These are phyloP conservation scores for Lepiota venenata DNA, from an alignment of 768 basidiomycete genomes.

Conservation along the genomic window DNA sequence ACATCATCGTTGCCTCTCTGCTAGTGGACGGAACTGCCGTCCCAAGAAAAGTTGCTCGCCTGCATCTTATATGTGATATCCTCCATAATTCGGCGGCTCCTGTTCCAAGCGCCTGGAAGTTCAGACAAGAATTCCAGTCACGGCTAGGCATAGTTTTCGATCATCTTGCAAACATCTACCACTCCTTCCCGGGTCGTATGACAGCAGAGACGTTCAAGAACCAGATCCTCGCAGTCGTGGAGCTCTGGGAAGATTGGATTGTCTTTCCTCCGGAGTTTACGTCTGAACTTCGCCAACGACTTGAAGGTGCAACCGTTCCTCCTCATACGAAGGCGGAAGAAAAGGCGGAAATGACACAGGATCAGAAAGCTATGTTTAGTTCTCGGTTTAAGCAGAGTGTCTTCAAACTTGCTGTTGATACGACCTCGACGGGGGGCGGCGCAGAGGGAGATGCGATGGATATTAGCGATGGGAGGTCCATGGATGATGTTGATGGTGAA, in stretches of 20 bases:
- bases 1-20: conserved; percentile 87
- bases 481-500: conserved; percentile 50
- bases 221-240: conserved; percentile 84
- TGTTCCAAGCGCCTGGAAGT: conserved; percentile 96
- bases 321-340: conserved; percentile 26
- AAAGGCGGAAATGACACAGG: conserved; percentile 15
- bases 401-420: conserved; percentile 64
- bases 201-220: conserved; percentile 96
- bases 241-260: conserved; percentile 99
- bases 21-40: conserved; percentile 91
- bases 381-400: conserved; percentile 77
- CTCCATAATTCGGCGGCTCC: conserved; percentile 95
- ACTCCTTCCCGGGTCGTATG: conserved; percentile 93
- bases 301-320: conserved; percentile 57
- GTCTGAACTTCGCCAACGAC: conserved; percentile 60
- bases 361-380: conserved; percentile 24
- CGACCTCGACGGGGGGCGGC: conserved; percentile 12
- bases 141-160: conserved; percentile 94
- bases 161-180: conserved; percentile 90
- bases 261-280: conserved; percentile 91
- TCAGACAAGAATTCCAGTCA: conserved; percentile 90
- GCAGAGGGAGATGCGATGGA: conserved; percentile 37
- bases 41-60: conserved; percentile 93
- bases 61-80: conserved; percentile 96
- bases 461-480: conserved; percentile 32